These are phyloP conservation scores for Metschnikowia gelsemii DNA, from an alignment of 805 yeast species.

Conservation along the genomic window DNA sequence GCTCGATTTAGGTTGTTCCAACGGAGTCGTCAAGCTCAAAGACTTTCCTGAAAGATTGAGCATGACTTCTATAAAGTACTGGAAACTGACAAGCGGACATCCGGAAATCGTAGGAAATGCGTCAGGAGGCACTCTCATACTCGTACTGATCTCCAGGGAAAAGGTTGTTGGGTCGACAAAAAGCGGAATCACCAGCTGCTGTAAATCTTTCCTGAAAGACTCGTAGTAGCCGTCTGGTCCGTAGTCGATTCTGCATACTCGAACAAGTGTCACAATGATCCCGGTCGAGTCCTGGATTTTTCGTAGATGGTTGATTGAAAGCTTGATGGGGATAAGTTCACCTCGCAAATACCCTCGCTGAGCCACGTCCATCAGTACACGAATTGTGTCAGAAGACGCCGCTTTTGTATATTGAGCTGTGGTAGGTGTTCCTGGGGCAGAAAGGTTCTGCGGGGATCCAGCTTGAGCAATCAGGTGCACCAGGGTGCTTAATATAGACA, in stretches of 20 bases:
- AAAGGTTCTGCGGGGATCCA: constrained; percentile 4
- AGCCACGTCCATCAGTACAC: constrained; percentile 41
- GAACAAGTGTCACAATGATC: constrained; percentile 70
- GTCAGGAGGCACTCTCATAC: constrained; percentile 75
- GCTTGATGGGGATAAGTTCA: constrained; percentile 70
- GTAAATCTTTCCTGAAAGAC: constrained; percentile 79
- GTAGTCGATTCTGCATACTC: constrained; percentile 67
- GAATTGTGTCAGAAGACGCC: constrained; percentile 29
- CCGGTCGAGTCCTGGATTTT: constrained; percentile 69
- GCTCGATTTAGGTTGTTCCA: constrained; percentile 18
- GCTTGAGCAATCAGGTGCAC: background rate
- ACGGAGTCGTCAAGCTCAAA: constrained; percentile 27
- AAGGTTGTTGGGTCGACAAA: constrained; percentile 69
- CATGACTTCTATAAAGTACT: constrained; percentile 79
- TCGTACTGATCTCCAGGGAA: constrained; percentile 56
- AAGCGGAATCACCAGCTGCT: constrained; percentile 74
- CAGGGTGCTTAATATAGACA: background rate
- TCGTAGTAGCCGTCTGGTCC: constrained; percentile 62
- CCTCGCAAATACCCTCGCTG: constrained; percentile 76
- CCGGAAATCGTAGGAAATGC: constrained; percentile 81
- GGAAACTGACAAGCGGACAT: constrained; percentile 71
- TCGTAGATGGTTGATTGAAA: constrained; percentile 67
- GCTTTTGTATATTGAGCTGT: background rate
- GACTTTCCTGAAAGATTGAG: constrained; percentile 73
- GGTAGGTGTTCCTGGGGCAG: constrained; percentile 1